Evolutionary conservation across 164 flowering plant species (phyloP).

Genomic region (Hamamelis virginiana): DNA sequence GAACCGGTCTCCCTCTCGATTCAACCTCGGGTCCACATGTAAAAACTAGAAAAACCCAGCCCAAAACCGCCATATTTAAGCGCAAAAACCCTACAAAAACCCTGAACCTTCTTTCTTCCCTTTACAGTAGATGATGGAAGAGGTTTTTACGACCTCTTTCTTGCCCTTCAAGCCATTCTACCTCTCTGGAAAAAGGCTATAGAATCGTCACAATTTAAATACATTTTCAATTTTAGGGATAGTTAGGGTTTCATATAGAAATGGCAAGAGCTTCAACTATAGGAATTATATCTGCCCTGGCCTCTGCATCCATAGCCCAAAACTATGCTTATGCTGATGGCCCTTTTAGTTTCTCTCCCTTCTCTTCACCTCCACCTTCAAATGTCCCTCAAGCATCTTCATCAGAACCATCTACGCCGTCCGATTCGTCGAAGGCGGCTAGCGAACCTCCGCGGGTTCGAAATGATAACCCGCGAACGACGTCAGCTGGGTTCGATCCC

Average conservation of each 20-base stretch:
- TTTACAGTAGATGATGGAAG: too few relatives aligned
- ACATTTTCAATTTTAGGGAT: neutral
- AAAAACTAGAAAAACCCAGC: too few relatives aligned
- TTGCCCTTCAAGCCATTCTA: neutral
- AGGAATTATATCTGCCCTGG: constrained; percentile 62
- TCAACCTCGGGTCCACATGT: too few relatives aligned
- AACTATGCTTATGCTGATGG: constrained; percentile 62
- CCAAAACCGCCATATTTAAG: too few relatives aligned
- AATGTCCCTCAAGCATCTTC: constrained; percentile 17
- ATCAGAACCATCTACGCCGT: constrained; percentile 19
- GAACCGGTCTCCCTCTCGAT: too few relatives aligned
- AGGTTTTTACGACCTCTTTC: too few relatives aligned
- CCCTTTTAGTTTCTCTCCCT: constrained; percentile 55
- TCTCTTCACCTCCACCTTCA: constrained; percentile 23
- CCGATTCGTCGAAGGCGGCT: constrained; percentile 1
- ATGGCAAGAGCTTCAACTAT: constrained; percentile 49
- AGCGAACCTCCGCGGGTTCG: constrained; percentile 31
- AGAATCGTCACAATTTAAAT: neutral
- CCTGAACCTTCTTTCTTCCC: too few relatives aligned
- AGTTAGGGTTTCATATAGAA: neutral
- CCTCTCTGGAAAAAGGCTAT: neutral
- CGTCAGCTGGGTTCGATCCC: constrained; percentile 88
- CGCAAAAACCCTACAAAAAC: too few relatives aligned
- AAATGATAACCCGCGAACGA: constrained; percentile 79
- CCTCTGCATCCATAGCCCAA: constrained; percentile 42